Base-by-base conservation (phyloP, 805 yeast genomes). In the Starmerella sp. region DNA sequence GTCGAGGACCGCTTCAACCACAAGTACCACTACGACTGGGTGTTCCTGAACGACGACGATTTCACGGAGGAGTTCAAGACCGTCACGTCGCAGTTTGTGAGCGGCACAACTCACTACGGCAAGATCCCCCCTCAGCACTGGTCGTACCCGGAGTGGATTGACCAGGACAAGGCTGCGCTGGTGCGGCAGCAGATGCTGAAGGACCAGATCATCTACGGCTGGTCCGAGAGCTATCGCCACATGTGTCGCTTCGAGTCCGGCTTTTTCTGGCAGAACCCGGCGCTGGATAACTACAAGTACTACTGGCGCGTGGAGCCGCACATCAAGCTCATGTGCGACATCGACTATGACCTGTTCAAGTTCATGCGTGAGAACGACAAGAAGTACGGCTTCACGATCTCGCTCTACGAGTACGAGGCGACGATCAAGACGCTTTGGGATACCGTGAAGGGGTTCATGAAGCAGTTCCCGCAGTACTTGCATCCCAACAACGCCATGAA, bases 301-400 rank as follows among this genome's bases (percentile, higher is more conserved):
- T 87, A 86, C 75, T 89, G 96, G 96, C 81, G 95, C 69, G 90
- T 89, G 38, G 96, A 89, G 71, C 96, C 96, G 13, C 83, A 79
- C 62, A 80, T 83, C 62, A 77, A 79, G 66, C 76, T 86, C 59
- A 79, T 72, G 69, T 88, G 95, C 72, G 87, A 86, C 67, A 73
- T 89, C 56, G 81, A 81, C 63, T 84, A 84, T 68, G 96, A 87
- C 66, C 72, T 86, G 11, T 87, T 87, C 77, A 77, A 81, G 70
- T 85, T 75, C 71, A 85, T 87, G 95, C 79, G 79, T 62, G 87
- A 82, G 65, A 79, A 84, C 67, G 74, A 78, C 55, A 80, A 84
- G 71, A 77, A 74, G 53, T 87, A 86, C 67, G 89, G 90, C 8
- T 87, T 85, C 70, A 80, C 91, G 44, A 77, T 87, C 59, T 76